Evolutionary conservation across 2,329 filamentous ascomycete genomes (phyloP).

Genomic region (Fusarium sp.): DNA sequence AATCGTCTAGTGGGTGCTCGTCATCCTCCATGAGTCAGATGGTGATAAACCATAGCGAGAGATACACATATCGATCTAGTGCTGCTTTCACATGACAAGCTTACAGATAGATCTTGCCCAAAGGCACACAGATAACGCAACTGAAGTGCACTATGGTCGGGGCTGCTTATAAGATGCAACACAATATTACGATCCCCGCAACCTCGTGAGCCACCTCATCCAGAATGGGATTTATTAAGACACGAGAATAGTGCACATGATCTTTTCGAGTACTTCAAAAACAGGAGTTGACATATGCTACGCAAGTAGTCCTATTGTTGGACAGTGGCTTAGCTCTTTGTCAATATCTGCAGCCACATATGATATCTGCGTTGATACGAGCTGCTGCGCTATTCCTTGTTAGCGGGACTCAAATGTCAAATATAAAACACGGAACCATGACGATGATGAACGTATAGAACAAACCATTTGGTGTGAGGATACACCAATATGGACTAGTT

Average conservation of each 20-base stretch:
- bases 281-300: not conserved
- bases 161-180: conserved; percentile 5
- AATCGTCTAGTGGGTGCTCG: conserved; percentile 25
- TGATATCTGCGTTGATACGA: conserved; percentile 1
- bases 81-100: conserved; percentile 3
- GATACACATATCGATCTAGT: not conserved
- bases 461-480: not conserved
- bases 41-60: not conserved
- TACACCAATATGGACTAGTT: not conserved
- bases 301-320: not conserved
- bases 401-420: not conserved
- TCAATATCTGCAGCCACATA: not conserved
- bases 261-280: not conserved
- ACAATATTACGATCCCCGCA: not conserved
- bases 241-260: conserved; percentile 31
- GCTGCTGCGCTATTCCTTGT: not conserved
- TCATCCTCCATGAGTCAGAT: conserved; percentile 31
- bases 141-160: not conserved
- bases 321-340: conserved; percentile 14
- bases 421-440: not conserved
- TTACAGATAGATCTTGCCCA: not conserved
- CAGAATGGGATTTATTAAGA: not conserved
- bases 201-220: conserved; percentile 23
- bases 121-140: not conserved
- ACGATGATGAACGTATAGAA: not conserved